Evolutionary conservation across 176 grass and related monocot species (phyloP), one percentile per base, ranked within the genome.

Genomic region (Oryza punctata): DNA sequence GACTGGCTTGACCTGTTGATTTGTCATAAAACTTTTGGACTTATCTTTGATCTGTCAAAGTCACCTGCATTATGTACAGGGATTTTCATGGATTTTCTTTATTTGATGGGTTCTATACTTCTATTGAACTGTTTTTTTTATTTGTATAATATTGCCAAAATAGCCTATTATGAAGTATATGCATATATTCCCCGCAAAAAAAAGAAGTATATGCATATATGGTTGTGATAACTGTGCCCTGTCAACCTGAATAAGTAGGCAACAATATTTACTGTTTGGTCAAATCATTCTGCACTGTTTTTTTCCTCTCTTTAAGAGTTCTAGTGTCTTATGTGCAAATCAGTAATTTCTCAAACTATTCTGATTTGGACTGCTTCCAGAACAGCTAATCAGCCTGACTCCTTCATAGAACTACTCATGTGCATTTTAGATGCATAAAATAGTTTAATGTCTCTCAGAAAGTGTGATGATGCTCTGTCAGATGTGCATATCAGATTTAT

Each of bases 401-500:
- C 11, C 60, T 9, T 67, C 12, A 0, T 75, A 66, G 6, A 72
- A 24, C n/a, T 74, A 59, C 6, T 65, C 40, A 16, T 49, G 46
- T 38, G 28, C 29, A 66, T 18, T 16, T 75, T 16, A 49, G 69
- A 67, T 67, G 23, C 7, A 27, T 89, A 43, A 14, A 78, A 45
- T 60, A 26, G 27, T n/a, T 74, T 35, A 37, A n/a, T 75, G 15
- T 45, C 37, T 84, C 68, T 43, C 15, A 75, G 19, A 81, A 29
- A 16, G 6, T 73, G 67, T 83, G 73, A 64, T 73, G 64, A 59
- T 78, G 75, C 82, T 44, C 6, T 54, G 16, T 54, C 50, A 54
- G 50, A 18, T 21, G 12, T 69, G 75, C 10, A 52, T 70, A 83
- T 82, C 63, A 76, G 41, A 89, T 86, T 86, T 86, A 85, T 83